Percentiles rank a stretch among this genome's conserved stretches.
Evolutionary conservation across 2,329 filamentous ascomycete genomes (phyloP).

Genomic region (Cladophialophora yegresii): DNA sequence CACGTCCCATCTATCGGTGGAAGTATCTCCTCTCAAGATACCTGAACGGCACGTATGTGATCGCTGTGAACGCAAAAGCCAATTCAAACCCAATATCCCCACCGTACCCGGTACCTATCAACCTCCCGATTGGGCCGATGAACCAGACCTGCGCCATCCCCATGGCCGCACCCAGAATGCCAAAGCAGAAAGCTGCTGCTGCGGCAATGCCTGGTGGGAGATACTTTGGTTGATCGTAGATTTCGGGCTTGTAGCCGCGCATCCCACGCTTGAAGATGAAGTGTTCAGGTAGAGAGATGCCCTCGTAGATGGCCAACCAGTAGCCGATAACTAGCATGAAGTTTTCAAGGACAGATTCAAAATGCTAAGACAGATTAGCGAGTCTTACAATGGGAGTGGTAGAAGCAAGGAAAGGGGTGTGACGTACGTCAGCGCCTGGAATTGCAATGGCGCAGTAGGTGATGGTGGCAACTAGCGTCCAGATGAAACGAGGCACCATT

Average conservation of each 20-base stretch:
- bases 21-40: conserved; percentile 39
- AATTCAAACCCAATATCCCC: conserved; percentile 67
- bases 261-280: conserved; percentile 67
- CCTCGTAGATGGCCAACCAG: conserved; percentile 70
- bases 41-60: conserved; percentile 43
- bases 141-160: conserved; percentile 73
- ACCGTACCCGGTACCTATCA: conserved; percentile 54
- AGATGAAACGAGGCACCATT: conserved; percentile 48
- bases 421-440: conserved; percentile 58
- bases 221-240: conserved; percentile 59
- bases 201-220: conserved; percentile 68
- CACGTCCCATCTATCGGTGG: conserved; percentile 3
- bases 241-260: conserved; percentile 58
- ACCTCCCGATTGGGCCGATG: conserved; percentile 65
- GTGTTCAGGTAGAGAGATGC: conserved; percentile 66
- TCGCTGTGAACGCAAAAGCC: conserved; percentile 46
- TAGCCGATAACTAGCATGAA: conserved; percentile 65
- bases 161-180: conserved; percentile 65
- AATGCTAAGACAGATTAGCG: conserved; percentile 46
- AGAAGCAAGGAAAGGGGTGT: neutral
- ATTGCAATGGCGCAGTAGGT: conserved; percentile 70
- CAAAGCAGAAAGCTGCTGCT: conserved; percentile 62
- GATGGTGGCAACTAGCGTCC: conserved; percentile 52
- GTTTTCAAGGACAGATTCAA: conserved; percentile 66
- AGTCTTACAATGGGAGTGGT: neutral